Conservation (phyloP, 148 eudicot species). For the Dysphania ambrosioides region DNA sequence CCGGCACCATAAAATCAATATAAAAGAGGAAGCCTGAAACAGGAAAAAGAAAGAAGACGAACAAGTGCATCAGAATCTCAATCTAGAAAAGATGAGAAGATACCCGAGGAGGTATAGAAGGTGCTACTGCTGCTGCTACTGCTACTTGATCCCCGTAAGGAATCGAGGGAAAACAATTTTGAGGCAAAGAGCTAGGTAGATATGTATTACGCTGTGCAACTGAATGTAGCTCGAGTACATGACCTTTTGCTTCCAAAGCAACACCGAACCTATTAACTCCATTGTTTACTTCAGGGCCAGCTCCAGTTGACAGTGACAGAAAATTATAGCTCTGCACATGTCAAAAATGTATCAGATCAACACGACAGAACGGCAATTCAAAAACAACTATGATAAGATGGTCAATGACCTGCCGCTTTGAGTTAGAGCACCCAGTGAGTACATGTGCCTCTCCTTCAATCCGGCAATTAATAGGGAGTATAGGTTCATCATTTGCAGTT, state of each 20-base stretch:
- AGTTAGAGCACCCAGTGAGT: constrained; percentile 24
- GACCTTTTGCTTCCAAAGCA: constrained; percentile 28
- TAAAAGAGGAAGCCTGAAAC: not conserved
- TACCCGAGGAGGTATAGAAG: constrained; percentile 22
- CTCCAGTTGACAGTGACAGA: constrained; percentile 43
- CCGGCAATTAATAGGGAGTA: constrained; percentile 31
- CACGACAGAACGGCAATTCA: constrained; percentile 4
- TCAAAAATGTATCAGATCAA: constrained; percentile 10
- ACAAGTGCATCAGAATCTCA: no score
- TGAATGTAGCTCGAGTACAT: constrained; percentile 31
- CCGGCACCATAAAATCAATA: not conserved
- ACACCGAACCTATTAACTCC: constrained; percentile 21
- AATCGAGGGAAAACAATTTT: constrained; percentile 29
- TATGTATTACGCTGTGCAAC: constrained; percentile 26
- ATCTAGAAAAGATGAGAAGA: no score
- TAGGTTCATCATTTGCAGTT: constrained; percentile 28
- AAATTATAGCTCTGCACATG: constrained; percentile 50
- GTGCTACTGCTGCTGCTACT: constrained; percentile 27
- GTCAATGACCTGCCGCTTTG: constrained; percentile 39
- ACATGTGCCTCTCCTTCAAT: constrained; percentile 35
- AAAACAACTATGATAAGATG: not conserved
- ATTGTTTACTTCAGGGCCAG: constrained; percentile 24
- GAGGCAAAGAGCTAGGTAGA: constrained; percentile 29
- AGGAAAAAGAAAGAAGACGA: not conserved
- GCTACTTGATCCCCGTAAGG: constrained; percentile 34